Evolutionary conservation across 371 early-diverging fungal genomes (phyloP).

Genomic region (Mycotypha africana): DNA sequence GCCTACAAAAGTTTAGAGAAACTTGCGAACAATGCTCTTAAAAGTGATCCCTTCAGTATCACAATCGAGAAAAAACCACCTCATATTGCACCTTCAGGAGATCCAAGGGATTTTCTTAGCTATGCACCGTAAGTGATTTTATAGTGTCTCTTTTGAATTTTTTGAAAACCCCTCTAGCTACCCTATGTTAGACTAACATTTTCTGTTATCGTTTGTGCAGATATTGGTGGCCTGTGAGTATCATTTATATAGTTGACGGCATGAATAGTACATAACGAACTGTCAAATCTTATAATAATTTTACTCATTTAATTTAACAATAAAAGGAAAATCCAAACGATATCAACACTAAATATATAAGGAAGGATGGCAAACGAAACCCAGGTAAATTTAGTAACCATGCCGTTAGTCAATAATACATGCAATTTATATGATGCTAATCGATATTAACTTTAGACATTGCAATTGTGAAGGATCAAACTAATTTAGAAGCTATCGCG

Average conservation of each 20-base stretch:
- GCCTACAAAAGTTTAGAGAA: constrained; percentile 16
- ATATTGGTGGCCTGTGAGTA: constrained; percentile 40
- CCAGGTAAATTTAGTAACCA: constrained; percentile 34
- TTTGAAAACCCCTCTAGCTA: too few species aligned
- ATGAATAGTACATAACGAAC: too few species aligned
- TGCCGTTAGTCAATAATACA: too few species aligned
- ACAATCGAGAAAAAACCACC: constrained; percentile 17
- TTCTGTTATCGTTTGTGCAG: too few species aligned
- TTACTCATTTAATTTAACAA: too few species aligned
- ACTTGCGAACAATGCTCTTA: constrained; percentile 27
- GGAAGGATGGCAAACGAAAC: constrained; percentile 37
- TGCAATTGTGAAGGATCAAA: constrained; percentile 23
- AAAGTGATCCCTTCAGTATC: constrained; percentile 32
- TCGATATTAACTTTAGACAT: too few species aligned
- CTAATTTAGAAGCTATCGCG: constrained; percentile 29
- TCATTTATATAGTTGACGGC: too few species aligned
- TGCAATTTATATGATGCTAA: too few species aligned
- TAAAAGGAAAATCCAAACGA: constrained; percentile 10
- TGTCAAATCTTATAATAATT: not conserved
- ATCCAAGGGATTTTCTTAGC: constrained; percentile 31
- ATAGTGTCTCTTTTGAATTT: not conserved
- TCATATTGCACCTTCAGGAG: constrained; percentile 31
- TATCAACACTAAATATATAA: constrained; percentile 16
- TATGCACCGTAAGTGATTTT: constrained; percentile 42
- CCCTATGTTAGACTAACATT: too few species aligned